phyloP scores from a whole-genome alignment of 129 eudicot genomes.

The Lonicera japonica region DNA sequence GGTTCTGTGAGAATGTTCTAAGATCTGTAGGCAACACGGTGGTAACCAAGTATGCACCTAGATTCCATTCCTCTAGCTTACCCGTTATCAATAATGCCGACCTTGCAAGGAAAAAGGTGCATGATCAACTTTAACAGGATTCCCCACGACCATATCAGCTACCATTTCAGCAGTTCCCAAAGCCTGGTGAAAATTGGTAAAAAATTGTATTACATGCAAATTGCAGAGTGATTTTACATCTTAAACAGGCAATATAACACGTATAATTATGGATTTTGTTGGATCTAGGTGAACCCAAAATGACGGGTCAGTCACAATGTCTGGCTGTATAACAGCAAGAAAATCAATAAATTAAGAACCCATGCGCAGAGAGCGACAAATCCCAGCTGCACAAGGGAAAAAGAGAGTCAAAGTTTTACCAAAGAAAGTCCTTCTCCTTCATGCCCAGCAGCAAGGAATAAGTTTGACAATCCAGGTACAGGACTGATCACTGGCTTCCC shows the following conservation, averaged over 20 bases:
- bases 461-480: conserved; percentile 68
- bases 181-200: conserved; percentile 42
- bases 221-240: background rate
- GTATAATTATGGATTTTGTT: background rate
- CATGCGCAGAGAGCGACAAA: background rate
- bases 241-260: background rate
- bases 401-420: conserved; percentile 36
- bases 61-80: background rate
- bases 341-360: background rate
- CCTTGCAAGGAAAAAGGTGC: conserved; percentile 44
- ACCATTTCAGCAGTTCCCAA: conserved; percentile 94
- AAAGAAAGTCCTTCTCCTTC: conserved; percentile 94
- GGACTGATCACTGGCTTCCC: conserved; percentile 95
- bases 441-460: conserved; percentile 89
- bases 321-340: background rate
- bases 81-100: conserved; percentile 21
- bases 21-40: background rate
- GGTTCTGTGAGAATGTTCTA: too few relatives aligned
- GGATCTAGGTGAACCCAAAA: background rate
- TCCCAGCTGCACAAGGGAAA: background rate
- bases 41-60: background rate
- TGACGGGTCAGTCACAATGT: background rate
- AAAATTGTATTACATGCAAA: background rate
- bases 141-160: conserved; percentile 68
- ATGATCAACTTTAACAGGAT: conserved; percentile 48